phyloP scores from a whole-genome alignment of 2,329 filamentous ascomycete species.

The Fusarium brachygibbosum region DNA sequence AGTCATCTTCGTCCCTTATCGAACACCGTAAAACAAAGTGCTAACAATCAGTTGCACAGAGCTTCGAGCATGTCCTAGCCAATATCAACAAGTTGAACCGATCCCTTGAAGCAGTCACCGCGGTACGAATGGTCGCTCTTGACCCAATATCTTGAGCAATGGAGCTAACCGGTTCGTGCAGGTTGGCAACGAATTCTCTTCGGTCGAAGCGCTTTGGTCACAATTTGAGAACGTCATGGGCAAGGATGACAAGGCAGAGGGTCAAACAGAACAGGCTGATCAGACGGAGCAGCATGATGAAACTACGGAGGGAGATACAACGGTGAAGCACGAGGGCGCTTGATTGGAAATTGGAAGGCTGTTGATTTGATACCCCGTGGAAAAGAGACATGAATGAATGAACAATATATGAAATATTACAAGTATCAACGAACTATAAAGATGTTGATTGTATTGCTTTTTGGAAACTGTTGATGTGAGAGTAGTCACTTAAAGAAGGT shows the following conservation, averaged over 20 bases:
- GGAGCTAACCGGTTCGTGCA: constrained; percentile 51
- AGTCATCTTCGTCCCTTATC: constrained; percentile 38
- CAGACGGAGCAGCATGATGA: constrained; percentile 31
- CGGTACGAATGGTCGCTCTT: constrained; percentile 66
- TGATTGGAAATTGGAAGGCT: constrained; percentile 12
- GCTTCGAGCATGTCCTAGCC: constrained; percentile 90
- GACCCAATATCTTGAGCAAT: rapidly evolving
- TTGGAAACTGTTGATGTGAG: neutral
- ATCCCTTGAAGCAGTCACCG: constrained; percentile 89
- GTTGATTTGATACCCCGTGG: constrained; percentile 38
- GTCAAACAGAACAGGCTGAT: constrained; percentile 39
- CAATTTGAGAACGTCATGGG: constrained; percentile 98
- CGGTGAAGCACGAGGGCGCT: constrained; percentile 30
- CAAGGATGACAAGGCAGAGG: constrained; percentile 64
- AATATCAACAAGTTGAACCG: constrained; percentile 97
- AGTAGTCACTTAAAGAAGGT: neutral
- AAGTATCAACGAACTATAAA: neutral
- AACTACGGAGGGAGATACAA: constrained; percentile 21
- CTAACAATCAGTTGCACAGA: constrained; percentile 57
- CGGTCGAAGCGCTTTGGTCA: constrained; percentile 95
- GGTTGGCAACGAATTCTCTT: constrained; percentile 97
- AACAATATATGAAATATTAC: constrained; percentile 9
- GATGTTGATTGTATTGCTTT: neutral
- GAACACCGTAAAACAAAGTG: neutral
- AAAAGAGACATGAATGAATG: constrained; percentile 11